A percentile compares a stretch with the other conserved stretches of the same genome.
phyloP scores from a whole-genome alignment of 2,329 filamentous ascomycete genomes.

The Beauveria bassiana region DNA sequence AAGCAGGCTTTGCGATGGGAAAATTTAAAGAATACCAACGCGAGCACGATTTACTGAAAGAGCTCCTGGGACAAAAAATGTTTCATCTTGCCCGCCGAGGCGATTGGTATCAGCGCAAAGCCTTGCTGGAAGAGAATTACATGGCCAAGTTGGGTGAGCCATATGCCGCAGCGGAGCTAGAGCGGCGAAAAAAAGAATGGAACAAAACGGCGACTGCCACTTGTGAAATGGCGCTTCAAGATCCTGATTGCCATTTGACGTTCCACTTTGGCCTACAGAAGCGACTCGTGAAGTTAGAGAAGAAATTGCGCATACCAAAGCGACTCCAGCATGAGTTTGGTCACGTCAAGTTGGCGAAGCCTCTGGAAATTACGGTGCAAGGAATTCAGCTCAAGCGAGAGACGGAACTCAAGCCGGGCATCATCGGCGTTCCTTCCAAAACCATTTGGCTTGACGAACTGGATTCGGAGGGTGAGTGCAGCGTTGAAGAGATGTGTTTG shows the following conservation, averaged over 20 bases:
- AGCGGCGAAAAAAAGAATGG: constrained; percentile 72
- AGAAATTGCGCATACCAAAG: constrained; percentile 70
- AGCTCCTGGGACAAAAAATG: constrained; percentile 70
- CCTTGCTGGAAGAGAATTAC: constrained; percentile 90
- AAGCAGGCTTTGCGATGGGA: constrained; percentile 70
- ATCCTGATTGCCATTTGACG: constrained; percentile 82
- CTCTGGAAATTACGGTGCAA: constrained; percentile 65
- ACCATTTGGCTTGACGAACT: constrained; percentile 82
- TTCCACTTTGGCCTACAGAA: constrained; percentile 95
- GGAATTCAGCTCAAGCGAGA: constrained; percentile 70
- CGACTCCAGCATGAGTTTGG: constrained; percentile 88
- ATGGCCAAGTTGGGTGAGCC: constrained; percentile 58
- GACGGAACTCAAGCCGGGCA: constrained; percentile 32
- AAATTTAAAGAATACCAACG: constrained; percentile 72
- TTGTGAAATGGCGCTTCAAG: constrained; percentile 80
- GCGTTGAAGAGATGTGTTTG: constrained; percentile 90
- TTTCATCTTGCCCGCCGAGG: constrained; percentile 83
- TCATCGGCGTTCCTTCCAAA: constrained; percentile 49
- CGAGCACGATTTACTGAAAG: constrained; percentile 66
- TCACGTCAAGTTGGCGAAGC: constrained; percentile 70
- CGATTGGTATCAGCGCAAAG: constrained; percentile 93
- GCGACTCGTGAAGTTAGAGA: constrained; percentile 85
- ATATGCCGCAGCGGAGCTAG: constrained; percentile 27
- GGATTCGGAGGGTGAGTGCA: constrained; percentile 64
- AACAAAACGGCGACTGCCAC: constrained; percentile 67